Base-by-base conservation (phyloP, 2,329 filamentous ascomycete species). In the Cytospora chrysosperma region DNA sequence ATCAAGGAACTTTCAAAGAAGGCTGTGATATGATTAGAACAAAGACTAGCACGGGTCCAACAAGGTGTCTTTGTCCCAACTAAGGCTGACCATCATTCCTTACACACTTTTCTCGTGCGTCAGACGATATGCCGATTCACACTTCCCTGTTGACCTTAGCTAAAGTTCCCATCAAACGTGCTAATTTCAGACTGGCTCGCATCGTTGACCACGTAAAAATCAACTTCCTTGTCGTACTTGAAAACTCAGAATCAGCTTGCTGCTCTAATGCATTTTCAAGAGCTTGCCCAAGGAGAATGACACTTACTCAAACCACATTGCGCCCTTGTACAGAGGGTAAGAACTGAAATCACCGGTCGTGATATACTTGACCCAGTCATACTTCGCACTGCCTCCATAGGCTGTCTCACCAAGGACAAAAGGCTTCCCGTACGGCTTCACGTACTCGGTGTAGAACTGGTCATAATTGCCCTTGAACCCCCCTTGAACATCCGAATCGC, bases 271-370 rank as follows among this genome's bases (percentile, higher is more conserved):
- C 34, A 4, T 15, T 3, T 2, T 37, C 13, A 37, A 2, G 17
- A 6, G 7, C 2, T 15, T 34, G 32, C 5, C 5, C 15, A 19
- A n/a, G 19, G 37, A n/a, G 37, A n/a, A 9, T 5, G 17, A 7
- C 19, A 61, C 64, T 50, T 26, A 64, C 64, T 65, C 64, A 47
- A 65, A 65, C 64, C 64, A 65, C 64, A 65, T 65, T 12, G 55
- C 61, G 12, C 64, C 64, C 43, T 64, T 59, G 43, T 65, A 65
- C 19, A 63, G 47, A 40, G 61, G 61, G 21, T 65, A 65, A 8
- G 47, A 54, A 49, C 52, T 57, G 37, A 64, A 62, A 30, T 65
- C 60, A 27, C 53, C 34, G n/a, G 30, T 61, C 7, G 61, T 61
- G 9, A 65, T 21, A 27, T 32, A n/a, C 28, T 63, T 54, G 17